Base-by-base conservation (phyloP, 1,284 basidiomycete genomes). In the Cutaneotrichosporon sp. region DNA sequence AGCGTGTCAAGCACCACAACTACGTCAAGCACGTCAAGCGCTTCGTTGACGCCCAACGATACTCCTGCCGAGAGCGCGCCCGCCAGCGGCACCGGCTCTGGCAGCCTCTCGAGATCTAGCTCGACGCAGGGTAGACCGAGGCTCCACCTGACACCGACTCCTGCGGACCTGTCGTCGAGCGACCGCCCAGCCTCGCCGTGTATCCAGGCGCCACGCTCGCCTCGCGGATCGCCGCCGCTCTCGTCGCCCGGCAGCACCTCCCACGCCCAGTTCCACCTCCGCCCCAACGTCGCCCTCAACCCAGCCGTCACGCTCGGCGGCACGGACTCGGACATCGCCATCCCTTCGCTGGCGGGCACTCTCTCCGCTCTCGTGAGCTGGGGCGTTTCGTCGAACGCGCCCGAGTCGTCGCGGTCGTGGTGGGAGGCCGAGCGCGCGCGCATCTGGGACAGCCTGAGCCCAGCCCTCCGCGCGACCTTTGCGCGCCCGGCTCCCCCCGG, bases 391-490 rank as follows among this genome's bases (percentile, higher is more conserved):
- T 27, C 34, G 1, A 47, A 46, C 42, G 47, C 47, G n/a, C 62
- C 62, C 14, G 62, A 63, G 54, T 24, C 54, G 18, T 36, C 42
- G 16, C 60, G 43, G 11, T 62, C 67, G n/a, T 79, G 65, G 65
- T 80, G 78, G 78, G 67, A 71, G 49, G 56, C 62, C 16, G 66
- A 78, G 62, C 63, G 73, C 56, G 67, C 65, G 36, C 60, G 68
- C 51, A 57, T 72, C 22, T 79, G 74, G 73, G 59, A 64, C 16
- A 56, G 67, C 13, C 69, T 77, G 47, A 72, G 69, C 52, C 76
- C 76, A 13, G 74, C 76, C 62, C 55, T 80, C 43, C 61, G 77
- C 14, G 79, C 76, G 18, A 72, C 71, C n/a, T 79, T 79, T 62
- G 77, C 68, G 4, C 59, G 77, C 42, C 77, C 77, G 0, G 51